Conservation (phyloP, 805 yeast species). For the Grigorovia transvaalensis region DNA sequence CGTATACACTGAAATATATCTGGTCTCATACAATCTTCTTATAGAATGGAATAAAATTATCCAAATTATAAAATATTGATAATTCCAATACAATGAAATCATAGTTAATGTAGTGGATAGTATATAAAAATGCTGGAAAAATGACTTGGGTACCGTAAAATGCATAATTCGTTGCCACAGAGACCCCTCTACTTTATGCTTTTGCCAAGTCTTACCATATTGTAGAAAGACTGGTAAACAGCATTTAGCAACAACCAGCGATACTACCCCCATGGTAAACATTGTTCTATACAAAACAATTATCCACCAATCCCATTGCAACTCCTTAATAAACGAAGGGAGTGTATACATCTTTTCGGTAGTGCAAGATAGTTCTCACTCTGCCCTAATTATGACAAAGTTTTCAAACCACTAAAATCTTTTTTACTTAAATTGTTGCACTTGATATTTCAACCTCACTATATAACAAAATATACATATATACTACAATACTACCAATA, state of each 20-base stretch:
- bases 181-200: conserved; percentile 3
- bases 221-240: conserved; percentile 30
- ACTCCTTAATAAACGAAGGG: neutral
- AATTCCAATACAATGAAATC: conserved; percentile 8
- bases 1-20: conserved; percentile 38
- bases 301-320: neutral
- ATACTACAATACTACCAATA: too few species aligned
- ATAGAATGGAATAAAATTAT: conserved; percentile 39
- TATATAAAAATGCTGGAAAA: conserved; percentile 55
- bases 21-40: conserved; percentile 48
- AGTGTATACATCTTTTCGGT: neutral
- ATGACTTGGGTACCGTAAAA: conserved; percentile 49
- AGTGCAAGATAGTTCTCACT: neutral
- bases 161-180: conserved; percentile 11
- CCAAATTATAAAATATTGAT: conserved; percentile 14
- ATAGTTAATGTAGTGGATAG: conserved; percentile 31
- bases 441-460: too few species aligned
- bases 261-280: conserved; percentile 12
- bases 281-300: conserved; percentile 5
- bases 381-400: too few species aligned
- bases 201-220: conserved; percentile 36
- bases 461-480: too few species aligned
- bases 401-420: too few species aligned
- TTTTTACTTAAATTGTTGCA: too few species aligned
- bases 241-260: conserved; percentile 28